Base-by-base conservation (phyloP, 192 early-diverging fungal genomes). In the Piromyces finnis region DNA sequence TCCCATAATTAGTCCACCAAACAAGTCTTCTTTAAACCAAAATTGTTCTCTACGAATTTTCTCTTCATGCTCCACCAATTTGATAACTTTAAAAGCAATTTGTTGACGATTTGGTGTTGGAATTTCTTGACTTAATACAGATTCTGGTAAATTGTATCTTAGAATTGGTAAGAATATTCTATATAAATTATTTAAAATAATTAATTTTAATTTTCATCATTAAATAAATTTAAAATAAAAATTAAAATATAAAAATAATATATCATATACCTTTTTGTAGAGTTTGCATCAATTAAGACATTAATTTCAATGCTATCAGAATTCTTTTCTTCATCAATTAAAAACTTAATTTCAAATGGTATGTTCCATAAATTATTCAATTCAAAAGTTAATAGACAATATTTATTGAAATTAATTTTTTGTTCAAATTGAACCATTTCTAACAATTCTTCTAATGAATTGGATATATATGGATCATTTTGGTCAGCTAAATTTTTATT, bases 321-420 rank as follows among this genome's bases (percentile, higher is more conserved):
- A 27, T 68, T 68, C 17, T 68, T 68, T 17, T 68, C 87, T 82
- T 95, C 92, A 85, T 88, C 89, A 51, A 94, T 86, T 29, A 88
- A 84, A 87, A 94, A 93, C 0, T 83, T 82, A 29, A 94, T 88
- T 77, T 95, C 91, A 81, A 95, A 94, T 26, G 92, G 88, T 22
- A 89, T 82, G 12, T 86, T 89, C 91, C 92, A 93, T 18, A 88
- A 82, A 83, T 95, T 95, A 68, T 89, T 83, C 29, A 95, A 83
- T 87, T 95, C 94, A 86, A 95, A 82, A 13, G 92, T 94, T 29
- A 94, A 83, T 29, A 95, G 79, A 85, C 90, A 95, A 77, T 90
- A 93, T 30, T 94, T 90, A 77, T 88, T 85, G 80, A 68, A 68
- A 6, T 85, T 84, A 77, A 84, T 87, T 77, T 77, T 79, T 80